Evolutionary conservation across 2,329 filamentous ascomycete genomes (phyloP), one percentile per base, ranked within the genome.

Genomic region (Dactylellina haptotyla): DNA sequence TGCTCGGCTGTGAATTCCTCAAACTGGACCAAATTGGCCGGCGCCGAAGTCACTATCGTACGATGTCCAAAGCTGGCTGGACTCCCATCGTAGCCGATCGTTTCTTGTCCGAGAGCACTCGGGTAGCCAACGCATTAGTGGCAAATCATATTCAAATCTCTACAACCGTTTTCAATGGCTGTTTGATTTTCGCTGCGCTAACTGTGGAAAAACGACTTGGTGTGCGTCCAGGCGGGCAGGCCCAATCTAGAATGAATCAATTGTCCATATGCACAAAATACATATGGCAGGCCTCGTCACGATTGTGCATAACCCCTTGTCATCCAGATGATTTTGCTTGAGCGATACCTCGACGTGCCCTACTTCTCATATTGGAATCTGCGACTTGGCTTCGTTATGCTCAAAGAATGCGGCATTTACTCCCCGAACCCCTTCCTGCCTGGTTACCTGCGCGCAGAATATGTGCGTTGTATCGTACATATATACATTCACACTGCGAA

Each of bases 111-210:
- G 69, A 73, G 69, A 48, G 41, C 23, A n/a, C 54, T 73, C 61
- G 69, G 63, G 26, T 41, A 59, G 53, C 53, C 69, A 73, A 54
- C 69, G 53, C 53, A 73, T 73, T 57, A 66, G 69, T 73, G 69
- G 69, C 69, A 73, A 72, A 72, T 26, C n/a, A 63, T 53, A 51
- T 10, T 16, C 12, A 53, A 16, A 25, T 10, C 14, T 51, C 58
- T 58, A 58, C 66, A 62, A 71, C 50, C 66, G 37, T 53, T 61
- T 16, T 20, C 26, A 43, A 23, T 46, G 54, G 25, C 54, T 34
- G 30, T 53, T 51, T 20, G 37, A 41, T 56, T 66, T 73, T 73
- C 18, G 37, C 46, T 73, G 69, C 69, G 69, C 69, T 73, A 73
- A 73, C 23, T 65, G 69, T 66, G 69, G 45, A 56, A 66, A 72